Percentiles rank a stretch among this genome's conserved stretches.
These are phyloP conservation scores for Oryza rufipogon DNA, from an alignment of 176 grass and related monocot species.

Conservation along the genomic window DNA sequence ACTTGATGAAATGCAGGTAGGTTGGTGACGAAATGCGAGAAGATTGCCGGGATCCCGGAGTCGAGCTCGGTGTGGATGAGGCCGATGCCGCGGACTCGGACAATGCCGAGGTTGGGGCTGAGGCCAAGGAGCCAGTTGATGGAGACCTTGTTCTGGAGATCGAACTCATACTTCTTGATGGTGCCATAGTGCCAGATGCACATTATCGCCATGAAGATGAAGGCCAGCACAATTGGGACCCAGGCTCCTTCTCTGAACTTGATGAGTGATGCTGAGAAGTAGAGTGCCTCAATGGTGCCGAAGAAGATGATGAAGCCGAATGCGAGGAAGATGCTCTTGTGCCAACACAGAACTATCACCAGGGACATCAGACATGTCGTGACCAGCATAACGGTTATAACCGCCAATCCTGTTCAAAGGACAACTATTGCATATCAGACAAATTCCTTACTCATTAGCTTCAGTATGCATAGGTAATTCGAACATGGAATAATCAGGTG, in stretches of 20 bases:
- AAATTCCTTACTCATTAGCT: neutral
- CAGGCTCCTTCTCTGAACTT: conserved; percentile 93
- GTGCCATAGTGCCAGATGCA: conserved; percentile 96
- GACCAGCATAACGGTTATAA: conserved; percentile 98
- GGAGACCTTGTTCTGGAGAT: conserved; percentile 89
- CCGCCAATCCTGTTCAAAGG: conserved; percentile 77
- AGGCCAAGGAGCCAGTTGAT: conserved; percentile 94
- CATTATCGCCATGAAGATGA: conserved; percentile 88
- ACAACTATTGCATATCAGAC: neutral
- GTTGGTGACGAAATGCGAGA: conserved; percentile 97
- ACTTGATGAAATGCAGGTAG: conserved; percentile 97
- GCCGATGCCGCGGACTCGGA: conserved; percentile 86
- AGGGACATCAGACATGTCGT: conserved; percentile 96
- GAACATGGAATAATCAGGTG: neutral
- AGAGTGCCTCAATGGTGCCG: conserved; percentile 87
- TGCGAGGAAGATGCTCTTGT: conserved; percentile 84
- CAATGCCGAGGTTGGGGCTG: conserved; percentile 69
- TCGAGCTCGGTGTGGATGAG: conserved; percentile 86
- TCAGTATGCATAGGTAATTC: neutral
- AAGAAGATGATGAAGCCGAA: conserved; percentile 89
- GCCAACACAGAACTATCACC: conserved; percentile 94
- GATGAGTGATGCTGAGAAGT: conserved; percentile 88
- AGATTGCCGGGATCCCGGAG: conserved; percentile 87
- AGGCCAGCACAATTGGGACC: conserved; percentile 75
- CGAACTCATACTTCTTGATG: conserved; percentile 90